A percentile compares a stretch with the other conserved stretches of the same genome.
Conservation (phyloP, 495 filamentous ascomycete species). For the Talaromyces trachyspermus region DNA sequence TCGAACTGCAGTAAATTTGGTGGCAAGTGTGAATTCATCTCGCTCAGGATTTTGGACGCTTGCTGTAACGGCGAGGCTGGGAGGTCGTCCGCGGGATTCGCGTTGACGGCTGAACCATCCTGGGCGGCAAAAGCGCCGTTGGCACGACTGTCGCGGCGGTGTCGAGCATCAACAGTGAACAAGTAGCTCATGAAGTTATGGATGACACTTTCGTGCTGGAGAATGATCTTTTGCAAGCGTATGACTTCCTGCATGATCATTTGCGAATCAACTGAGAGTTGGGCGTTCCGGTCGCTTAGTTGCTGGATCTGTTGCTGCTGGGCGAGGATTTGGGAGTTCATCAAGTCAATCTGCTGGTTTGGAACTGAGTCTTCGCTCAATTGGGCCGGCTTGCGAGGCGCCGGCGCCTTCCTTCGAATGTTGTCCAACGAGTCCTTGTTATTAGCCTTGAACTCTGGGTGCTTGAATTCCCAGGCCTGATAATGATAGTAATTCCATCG, state of each 20-base stretch:
- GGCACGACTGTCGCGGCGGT: slow-evolving; percentile 53
- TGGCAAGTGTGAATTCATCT: slow-evolving; percentile 65
- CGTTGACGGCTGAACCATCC: slow-evolving; percentile 30
- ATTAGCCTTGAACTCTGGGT: slow-evolving; percentile 92
- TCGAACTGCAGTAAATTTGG: slow-evolving; percentile 71
- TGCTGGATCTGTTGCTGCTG: slow-evolving; percentile 88
- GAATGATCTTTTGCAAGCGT: slow-evolving; percentile 79
- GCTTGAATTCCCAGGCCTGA: slow-evolving; percentile 98
- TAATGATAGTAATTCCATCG: slow-evolving; percentile 1
- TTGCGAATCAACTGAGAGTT: slow-evolving; percentile 77
- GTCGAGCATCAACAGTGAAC: slow-evolving; percentile 56
- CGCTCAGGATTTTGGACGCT: slow-evolving; percentile 79
- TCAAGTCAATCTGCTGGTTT: slow-evolving; percentile 79
- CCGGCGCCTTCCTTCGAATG: slow-evolving; percentile 91
- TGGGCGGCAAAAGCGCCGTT: slow-evolving; percentile 39
- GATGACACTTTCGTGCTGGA: slow-evolving; percentile 73
- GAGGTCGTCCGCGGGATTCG: slow-evolving; percentile 52
- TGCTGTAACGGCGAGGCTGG: slow-evolving; percentile 78
- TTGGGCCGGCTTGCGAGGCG: slow-evolving; percentile 69
- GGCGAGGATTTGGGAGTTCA: slow-evolving; percentile 81
- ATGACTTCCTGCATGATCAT: slow-evolving; percentile 83
- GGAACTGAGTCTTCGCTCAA: slow-evolving; percentile 65
- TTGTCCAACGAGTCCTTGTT: slow-evolving; percentile 96
- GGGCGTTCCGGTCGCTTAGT: slow-evolving; percentile 75
- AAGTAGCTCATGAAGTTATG: slow-evolving; percentile 67